Evolutionary conservation across 306 rosid genomes (phyloP), one percentile per base, ranked within the genome.

Genomic region (Leucaena leucocephala): DNA sequence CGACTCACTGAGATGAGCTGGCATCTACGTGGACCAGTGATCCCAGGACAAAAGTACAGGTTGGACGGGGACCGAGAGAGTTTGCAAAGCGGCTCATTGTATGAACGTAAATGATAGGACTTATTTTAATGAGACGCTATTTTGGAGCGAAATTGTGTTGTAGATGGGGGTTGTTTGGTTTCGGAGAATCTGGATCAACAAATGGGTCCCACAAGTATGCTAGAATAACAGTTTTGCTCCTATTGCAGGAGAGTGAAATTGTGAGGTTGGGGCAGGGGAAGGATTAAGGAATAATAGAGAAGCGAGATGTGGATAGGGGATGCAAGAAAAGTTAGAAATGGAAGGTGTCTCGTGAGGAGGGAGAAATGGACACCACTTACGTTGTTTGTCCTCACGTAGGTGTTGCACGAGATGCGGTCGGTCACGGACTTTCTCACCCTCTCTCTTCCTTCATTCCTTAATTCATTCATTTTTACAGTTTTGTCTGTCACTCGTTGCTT

Each of bases 401-500:
- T 59, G 61, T 0, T 13, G 49, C 80, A 80, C 78, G 84, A 78
- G 87, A 73, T 68, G 83, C 74, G 89, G 89, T 90, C 90, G 75
- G 89, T 93, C 98, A 93, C 98, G 96, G 98, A 82, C 80, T 71
- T 3, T 22, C 0, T 1, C 27, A 27, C 27, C 27, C 27, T 78
- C 79, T n/a, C 22, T 2, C 21, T 55, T 39, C 16, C 57, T 43
- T 21, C 55, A 7, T 40, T 6, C 43, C 5, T 40, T 27, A 27
- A 27, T 27, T 27, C 8, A 5, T 43, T 1, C 58, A 54, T 68
- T 46, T 64, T 78, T 78, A 54, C 66, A 10, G 9, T 45, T 71
- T 21, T 78, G 13, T 75, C 33, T 72, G 67, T 6, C 27, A 27
- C 8, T 19, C 9, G 16, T 72, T 45, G 11, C 27, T 12, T 74